Evolutionary conservation across 176 grass and related monocot genomes (phyloP), one percentile per base, ranked within the genome.

Genomic region (Zizania latifolia): DNA sequence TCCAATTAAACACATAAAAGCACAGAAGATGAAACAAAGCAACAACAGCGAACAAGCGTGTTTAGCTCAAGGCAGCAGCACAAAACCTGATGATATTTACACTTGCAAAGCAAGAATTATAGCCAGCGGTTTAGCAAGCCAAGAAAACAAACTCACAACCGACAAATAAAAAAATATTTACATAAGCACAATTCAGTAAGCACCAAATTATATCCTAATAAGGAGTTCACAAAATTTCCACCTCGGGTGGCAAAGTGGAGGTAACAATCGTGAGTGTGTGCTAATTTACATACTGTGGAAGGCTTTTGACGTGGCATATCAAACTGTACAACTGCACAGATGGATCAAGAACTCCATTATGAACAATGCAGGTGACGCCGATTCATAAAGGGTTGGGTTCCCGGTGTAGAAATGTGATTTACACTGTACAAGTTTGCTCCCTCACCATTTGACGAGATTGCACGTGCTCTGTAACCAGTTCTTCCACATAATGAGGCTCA

Each of bases 311-410:
- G 62, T 48, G 58, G 51, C 56, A 86, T 72, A 77, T 62, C 86
- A 86, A 64, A 38, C 67, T 81, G 73, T 88, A 83, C 68, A 75
- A 46, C 83, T 70, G 86, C 65, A 8, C 41, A 36, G 62, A 81
- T 16, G 15, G 34, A 87, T 65, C 27, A 83, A 65, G 68, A 41
- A 36, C 23, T 65, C 15, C 9, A 32, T 33, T 78, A 61, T 68
- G 29, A 81, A 66, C 24, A 73, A n/a, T 4, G 0, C 34, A 28
- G 11, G 58, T 40, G 63, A 27, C 61, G 39, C 58, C 36, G 38
- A 19, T 58, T 34, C 6, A 46, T 32, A 59, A 59, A 30, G 24
- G 34, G 61, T 26, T 24, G 21, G 40, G 57, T 41, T 70, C 24
- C 36, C 32, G 40, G 26, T 6, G 23, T n/a, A 7, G 33, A 65